Evolutionary conservation across 2,329 filamentous ascomycete species (phyloP).

Genomic region (Penicillium sp.): DNA sequence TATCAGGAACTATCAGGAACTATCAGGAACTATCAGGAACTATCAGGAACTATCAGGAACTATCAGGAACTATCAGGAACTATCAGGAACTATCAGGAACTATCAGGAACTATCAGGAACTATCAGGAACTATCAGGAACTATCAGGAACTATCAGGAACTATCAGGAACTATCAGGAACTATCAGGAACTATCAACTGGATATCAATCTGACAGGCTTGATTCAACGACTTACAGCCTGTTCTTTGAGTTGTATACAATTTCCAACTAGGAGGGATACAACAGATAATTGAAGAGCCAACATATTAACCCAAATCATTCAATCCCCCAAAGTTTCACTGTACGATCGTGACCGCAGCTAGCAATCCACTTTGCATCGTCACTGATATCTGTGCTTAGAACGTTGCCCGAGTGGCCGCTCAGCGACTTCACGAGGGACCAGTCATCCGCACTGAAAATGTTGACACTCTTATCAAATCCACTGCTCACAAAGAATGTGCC

Average conservation of each 20-base stretch:
- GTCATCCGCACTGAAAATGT: slow-evolving; percentile 93
- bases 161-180: no score
- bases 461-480: slow-evolving; percentile 93
- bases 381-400: slow-evolving; percentile 86
- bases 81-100: no score
- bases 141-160: no score
- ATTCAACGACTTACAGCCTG: not conserved
- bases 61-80: no score
- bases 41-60: no score
- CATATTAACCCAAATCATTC: slow-evolving; percentile 55
- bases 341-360: slow-evolving; percentile 89
- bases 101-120: no score
- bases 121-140: no score
- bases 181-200: not conserved
- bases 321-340: slow-evolving; percentile 92
- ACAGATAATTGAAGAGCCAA: not conserved
- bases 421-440: slow-evolving; percentile 87
- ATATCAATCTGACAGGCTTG: not conserved
- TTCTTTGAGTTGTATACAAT: not conserved
- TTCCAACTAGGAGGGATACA: not conserved
- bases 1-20: no score
- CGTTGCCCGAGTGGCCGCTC: slow-evolving; percentile 86
- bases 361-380: slow-evolving; percentile 87
- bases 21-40: no score
- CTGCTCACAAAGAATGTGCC: slow-evolving; percentile 88